These are phyloP conservation scores for Colletotrichum somersetense DNA, from an alignment of 2,329 filamentous ascomycete genomes.

Conservation along the genomic window DNA sequence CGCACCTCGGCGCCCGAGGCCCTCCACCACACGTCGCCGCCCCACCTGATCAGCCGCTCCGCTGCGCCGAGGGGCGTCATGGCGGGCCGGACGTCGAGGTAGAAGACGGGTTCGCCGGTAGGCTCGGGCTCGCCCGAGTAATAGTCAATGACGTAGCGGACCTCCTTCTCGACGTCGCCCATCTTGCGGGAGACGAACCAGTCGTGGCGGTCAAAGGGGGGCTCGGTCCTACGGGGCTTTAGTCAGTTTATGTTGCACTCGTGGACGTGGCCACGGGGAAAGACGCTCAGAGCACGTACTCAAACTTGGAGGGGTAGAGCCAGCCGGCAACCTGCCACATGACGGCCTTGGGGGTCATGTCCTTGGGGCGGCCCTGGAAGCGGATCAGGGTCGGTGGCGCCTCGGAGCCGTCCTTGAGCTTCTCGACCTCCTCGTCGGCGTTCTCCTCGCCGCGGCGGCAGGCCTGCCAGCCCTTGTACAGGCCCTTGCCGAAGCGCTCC, in stretches of 20 bases:
- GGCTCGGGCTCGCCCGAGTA: conserved; percentile 87
- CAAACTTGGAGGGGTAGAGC: conserved; percentile 84
- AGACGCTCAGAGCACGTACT: conserved; percentile 60
- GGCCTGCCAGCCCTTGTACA: conserved; percentile 78
- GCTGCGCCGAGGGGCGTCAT: conserved; percentile 83
- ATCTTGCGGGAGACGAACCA: conserved; percentile 88
- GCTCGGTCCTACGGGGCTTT: conserved; percentile 70
- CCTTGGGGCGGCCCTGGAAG: conserved; percentile 90
- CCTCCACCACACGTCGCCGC: conserved; percentile 93
- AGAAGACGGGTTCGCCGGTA: conserved; percentile 94
- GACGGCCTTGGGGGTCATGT: conserved; percentile 90
- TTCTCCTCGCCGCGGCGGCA: conserved; percentile 82
- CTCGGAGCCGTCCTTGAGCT: conserved; percentile 66
- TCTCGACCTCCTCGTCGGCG: conserved; percentile 56
- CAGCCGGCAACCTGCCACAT: conserved; percentile 85
- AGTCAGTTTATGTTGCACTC: conserved; percentile 28
- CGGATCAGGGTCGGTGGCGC: conserved; percentile 80
- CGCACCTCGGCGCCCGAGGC: conserved; percentile 80
- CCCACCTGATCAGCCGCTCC: conserved; percentile 89
- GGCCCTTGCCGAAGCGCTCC: conserved; percentile 81
- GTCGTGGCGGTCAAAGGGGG: conserved; percentile 96
- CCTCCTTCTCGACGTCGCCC: conserved; percentile 77
- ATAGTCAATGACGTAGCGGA: conserved; percentile 97
- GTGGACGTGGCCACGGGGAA: not conserved
- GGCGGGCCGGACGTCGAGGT: conserved; percentile 92